Evolutionary conservation across 345 rosid species (phyloP).

Genomic region (Eucalyptus regnans): DNA sequence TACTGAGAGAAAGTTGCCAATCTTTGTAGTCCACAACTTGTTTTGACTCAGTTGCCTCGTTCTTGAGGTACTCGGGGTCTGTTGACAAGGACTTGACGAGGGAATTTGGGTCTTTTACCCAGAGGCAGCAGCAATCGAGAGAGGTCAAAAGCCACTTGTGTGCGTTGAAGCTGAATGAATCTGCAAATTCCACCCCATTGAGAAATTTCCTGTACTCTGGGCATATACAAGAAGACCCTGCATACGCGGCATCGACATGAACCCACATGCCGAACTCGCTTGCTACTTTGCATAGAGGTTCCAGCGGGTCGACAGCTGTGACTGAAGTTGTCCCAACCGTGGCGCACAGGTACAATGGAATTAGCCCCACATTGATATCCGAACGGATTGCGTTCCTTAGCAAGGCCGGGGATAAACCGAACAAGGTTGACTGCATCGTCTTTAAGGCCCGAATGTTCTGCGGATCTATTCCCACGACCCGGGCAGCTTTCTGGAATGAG

Average conservation of each 20-base stretch:
- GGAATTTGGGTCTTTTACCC: no score
- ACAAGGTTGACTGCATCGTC: constrained; percentile 8
- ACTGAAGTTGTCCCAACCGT: constrained; percentile 27
- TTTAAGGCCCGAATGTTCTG: constrained; percentile 21
- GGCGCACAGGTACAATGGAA: constrained; percentile 19
- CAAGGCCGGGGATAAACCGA: neutral
- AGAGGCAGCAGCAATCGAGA: no score
- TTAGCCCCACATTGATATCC: constrained; percentile 2
- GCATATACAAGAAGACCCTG: constrained; percentile 38
- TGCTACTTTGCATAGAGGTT: constrained; percentile 2
- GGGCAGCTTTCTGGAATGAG: constrained; percentile 11
- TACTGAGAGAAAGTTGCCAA: neutral
- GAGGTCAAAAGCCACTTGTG: constrained; percentile 1
- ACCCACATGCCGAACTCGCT: constrained; percentile 18
- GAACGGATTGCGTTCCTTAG: neutral
- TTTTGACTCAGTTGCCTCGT: no score
- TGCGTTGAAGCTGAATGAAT: constrained; percentile 46
- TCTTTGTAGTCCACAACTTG: constrained; percentile 14
- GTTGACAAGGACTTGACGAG: neutral
- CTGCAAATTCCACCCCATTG: constrained; percentile 29
- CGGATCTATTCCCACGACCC: constrained; percentile 31
- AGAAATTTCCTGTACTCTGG: constrained; percentile 30
- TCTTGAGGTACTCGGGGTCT: neutral
- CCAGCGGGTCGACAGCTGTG: constrained; percentile 15
- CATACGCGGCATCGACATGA: constrained; percentile 53